phyloP scores from a whole-genome alignment of 345 rosid genomes.

The Corymbia maculata region DNA sequence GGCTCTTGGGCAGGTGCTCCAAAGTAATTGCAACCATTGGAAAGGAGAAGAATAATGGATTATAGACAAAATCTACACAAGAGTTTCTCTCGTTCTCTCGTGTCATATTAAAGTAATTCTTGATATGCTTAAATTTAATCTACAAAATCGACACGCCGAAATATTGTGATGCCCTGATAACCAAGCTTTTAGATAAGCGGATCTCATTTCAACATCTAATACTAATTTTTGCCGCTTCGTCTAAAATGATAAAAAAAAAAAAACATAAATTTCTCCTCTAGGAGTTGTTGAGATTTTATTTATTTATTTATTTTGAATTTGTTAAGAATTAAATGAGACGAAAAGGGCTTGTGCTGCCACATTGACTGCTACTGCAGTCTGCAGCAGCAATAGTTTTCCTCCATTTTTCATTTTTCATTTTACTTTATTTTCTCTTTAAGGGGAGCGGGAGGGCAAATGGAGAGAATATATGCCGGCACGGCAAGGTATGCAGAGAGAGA shows the following conservation, averaged over 20 bases:
- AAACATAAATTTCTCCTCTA: not conserved
- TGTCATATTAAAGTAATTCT: not conserved
- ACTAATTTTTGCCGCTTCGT: rapidly evolving
- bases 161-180: rapidly evolving
- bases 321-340: not conserved
- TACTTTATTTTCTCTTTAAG: not conserved
- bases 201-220: rapidly evolving
- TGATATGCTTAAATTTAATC: too few relatives aligned
- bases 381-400: not conserved
- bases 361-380: not conserved
- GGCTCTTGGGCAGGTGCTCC: not conserved
- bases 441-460: not conserved
- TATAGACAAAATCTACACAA: not conserved
- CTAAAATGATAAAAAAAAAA: not conserved
- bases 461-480: not conserved
- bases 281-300: not conserved
- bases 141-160: not conserved
- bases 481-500: not conserved
- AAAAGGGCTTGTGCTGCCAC: not conserved
- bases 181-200: rapidly evolving
- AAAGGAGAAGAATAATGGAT: not conserved
- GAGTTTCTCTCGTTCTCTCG: rapidly evolving
- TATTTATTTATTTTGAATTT: not conserved
- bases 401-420: not conserved
- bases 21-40: not conserved